Percentiles rank a stretch among this genome's conserved stretches.
phyloP scores from a whole-genome alignment of 768 basidiomycete genomes.

The Suillus lakei region DNA sequence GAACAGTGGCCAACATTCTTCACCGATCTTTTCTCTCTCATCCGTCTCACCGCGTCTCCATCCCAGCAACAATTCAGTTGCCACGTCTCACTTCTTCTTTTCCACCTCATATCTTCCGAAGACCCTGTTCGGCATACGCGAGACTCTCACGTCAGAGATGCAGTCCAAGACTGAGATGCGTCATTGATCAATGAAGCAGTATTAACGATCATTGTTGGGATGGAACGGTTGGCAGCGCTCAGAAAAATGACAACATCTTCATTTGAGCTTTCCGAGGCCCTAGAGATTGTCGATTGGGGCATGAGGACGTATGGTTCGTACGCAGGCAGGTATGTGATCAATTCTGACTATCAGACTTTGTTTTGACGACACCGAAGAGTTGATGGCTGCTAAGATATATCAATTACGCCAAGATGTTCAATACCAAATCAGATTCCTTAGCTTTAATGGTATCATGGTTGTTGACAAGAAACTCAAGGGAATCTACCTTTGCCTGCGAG shows the following conservation, averaged over 20 bases:
- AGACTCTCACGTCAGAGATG: conserved; percentile 86
- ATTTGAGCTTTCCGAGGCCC: conserved; percentile 57
- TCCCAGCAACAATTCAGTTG: conserved; percentile 71
- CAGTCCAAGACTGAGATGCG: conserved; percentile 89
- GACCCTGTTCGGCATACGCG: conserved; percentile 71
- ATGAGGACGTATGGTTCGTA: conserved; percentile 88
- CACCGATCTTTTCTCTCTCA: conserved; percentile 73
- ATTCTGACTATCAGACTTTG: neutral
- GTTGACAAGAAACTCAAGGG: conserved; percentile 61
- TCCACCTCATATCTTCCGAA: conserved; percentile 89
- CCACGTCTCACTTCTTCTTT: conserved; percentile 86
- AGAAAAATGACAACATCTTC: conserved; percentile 52
- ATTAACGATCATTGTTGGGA: conserved; percentile 74
- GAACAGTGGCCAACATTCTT: conserved; percentile 89
- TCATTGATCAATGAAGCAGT: conserved; percentile 85
- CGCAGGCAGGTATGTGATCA: conserved; percentile 81
- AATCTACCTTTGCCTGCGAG: conserved; percentile 69
- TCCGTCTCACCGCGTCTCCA: conserved; percentile 62
- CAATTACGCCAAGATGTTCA: too few species aligned
- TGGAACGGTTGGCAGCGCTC: conserved; percentile 57
- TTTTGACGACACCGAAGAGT: conserved; percentile 12
- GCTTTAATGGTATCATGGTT: conserved; percentile 81
- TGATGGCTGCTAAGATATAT: too few species aligned
- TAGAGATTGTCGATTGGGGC: conserved; percentile 92
- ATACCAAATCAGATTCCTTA: conserved; percentile 85